These are phyloP conservation scores for Microcyclospora tardicrescens DNA, from an alignment of 2,329 filamentous ascomycete genomes.

Conservation along the genomic window DNA sequence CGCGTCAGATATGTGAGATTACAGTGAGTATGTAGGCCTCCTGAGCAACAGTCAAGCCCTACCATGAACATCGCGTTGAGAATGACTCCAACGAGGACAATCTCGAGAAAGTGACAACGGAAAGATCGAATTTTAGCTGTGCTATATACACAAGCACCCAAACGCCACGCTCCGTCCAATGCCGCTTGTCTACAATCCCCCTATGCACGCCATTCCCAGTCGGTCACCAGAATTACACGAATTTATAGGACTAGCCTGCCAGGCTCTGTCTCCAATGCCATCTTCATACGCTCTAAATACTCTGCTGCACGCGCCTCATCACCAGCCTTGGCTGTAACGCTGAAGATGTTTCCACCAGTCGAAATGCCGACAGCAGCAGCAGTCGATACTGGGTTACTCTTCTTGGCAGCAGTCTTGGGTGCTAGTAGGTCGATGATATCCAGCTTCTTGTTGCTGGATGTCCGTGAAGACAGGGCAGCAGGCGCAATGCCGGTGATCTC, in stretches of 20 bases:
- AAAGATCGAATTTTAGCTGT: too few relatives aligned
- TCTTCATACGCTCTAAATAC: conserved; percentile 80
- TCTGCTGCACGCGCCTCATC: conserved; percentile 71
- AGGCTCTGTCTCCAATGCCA: conserved; percentile 67
- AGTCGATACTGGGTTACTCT: conserved; percentile 14
- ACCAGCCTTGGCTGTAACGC: conserved; percentile 59
- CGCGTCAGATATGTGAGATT: too few relatives aligned
- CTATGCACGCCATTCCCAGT: too few relatives aligned
- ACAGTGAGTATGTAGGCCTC: too few relatives aligned
- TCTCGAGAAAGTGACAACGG: too few relatives aligned
- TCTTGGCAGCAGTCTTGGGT: conserved; percentile 27
- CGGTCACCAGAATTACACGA: too few relatives aligned
- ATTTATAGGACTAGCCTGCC: conserved; percentile 51
- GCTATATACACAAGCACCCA: too few relatives aligned
- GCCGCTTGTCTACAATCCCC: too few relatives aligned
- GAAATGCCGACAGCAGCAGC: conserved; percentile 19
- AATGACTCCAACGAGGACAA: too few relatives aligned
- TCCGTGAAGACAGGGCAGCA: conserved; percentile 21
- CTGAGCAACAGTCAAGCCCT: too few relatives aligned
- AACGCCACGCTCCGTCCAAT: too few relatives aligned
- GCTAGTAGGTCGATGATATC: conserved; percentile 79
- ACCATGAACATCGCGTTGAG: too few relatives aligned
- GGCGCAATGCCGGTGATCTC: conserved; percentile 50
- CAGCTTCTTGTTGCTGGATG: conserved; percentile 30
- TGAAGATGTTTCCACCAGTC: conserved; percentile 62